These are phyloP conservation scores for Penicillium sclerotigenum DNA, from an alignment of 2,329 filamentous ascomycete species.

Conservation along the genomic window DNA sequence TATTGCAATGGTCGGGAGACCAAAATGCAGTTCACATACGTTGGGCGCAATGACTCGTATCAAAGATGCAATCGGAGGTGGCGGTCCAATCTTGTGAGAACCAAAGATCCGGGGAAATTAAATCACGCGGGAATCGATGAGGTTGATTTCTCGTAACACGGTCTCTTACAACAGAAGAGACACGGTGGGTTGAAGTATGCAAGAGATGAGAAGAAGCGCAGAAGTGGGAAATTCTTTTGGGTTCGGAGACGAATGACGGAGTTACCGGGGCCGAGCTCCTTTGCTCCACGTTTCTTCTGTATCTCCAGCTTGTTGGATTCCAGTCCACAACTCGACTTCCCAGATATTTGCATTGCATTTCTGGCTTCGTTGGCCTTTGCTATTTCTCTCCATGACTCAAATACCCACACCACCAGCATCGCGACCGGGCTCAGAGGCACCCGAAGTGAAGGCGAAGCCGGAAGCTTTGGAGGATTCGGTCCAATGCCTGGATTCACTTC, in stretches of 20 bases:
- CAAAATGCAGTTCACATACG: not conserved
- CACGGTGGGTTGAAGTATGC: not conserved
- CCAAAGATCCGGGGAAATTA: not conserved
- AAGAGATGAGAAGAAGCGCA: slow-evolving; percentile 14
- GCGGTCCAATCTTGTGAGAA: slow-evolving; percentile 12
- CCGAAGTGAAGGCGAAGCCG: slow-evolving; percentile 20
- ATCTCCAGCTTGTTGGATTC: slow-evolving; percentile 1
- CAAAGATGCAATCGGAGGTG: slow-evolving; percentile 13
- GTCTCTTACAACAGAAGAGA: not conserved
- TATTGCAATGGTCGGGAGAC: not conserved
- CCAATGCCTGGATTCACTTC: slow-evolving; percentile 38
- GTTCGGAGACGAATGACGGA: slow-evolving; percentile 37
- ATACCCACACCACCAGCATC: slow-evolving; percentile 37
- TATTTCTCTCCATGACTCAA: slow-evolving; percentile 27
- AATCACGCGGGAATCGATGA: not conserved
- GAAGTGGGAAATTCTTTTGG: slow-evolving; percentile 38
- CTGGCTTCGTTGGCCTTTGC: not conserved
- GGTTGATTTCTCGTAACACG: not conserved
- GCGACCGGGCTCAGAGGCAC: slow-evolving; percentile 28
- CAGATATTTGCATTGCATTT: not conserved
- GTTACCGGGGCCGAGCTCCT: slow-evolving; percentile 36
- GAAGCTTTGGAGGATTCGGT: slow-evolving; percentile 27
- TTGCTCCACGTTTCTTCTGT: slow-evolving; percentile 11
- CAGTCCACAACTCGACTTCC: not conserved
- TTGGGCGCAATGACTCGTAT: slow-evolving; percentile 2